A percentile compares a stretch with the other conserved stretches of the same genome.
Conservation (phyloP, 2,329 filamentous ascomycete species). For the Aspergillus texensis region DNA sequence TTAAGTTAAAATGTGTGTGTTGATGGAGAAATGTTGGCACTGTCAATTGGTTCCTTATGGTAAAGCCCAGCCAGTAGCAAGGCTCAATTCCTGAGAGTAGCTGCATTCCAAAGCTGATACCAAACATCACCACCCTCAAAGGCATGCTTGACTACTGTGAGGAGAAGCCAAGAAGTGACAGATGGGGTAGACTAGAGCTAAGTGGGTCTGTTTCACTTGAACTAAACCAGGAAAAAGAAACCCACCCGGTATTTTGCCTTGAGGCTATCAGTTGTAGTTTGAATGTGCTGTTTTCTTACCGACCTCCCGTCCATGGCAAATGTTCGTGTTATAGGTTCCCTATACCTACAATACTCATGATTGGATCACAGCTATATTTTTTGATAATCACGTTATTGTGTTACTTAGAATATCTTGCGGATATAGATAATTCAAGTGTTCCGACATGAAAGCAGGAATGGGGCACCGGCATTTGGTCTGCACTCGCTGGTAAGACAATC, state of each 20-base stretch:
- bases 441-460: neutral
- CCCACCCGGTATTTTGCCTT: no score
- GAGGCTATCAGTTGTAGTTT: no score
- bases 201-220: neutral
- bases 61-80: neutral
- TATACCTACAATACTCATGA: no score
- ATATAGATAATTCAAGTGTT: no score
- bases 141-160: neutral
- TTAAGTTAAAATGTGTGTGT: neutral
- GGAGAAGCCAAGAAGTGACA: neutral
- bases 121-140: neutral
- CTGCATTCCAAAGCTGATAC: no score
- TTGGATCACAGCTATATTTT: no score
- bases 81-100: no score
- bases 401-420: neutral
- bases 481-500: no score
- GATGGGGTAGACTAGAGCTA: neutral
- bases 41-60: neutral
- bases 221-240: neutral
- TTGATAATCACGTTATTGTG: no score
- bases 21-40: neutral
- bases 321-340: neutral
- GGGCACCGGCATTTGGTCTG: no score
- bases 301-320: neutral
- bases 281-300: neutral